Base-by-base conservation (phyloP, 2,329 filamentous ascomycete species). In the Colletotrichum sp. region DNA sequence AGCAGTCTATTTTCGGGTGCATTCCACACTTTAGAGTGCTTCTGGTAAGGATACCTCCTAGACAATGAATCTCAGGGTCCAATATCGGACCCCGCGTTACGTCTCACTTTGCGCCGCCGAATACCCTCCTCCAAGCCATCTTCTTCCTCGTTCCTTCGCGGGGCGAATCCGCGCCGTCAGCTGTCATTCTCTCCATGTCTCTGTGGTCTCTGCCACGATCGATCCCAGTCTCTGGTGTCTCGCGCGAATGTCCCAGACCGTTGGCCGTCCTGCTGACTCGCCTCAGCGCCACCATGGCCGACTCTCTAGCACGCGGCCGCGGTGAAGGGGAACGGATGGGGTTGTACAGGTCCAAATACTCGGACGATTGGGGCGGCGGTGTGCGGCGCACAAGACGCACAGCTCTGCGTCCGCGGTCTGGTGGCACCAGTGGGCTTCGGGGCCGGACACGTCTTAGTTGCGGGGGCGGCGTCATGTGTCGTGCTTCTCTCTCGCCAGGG, bases 331-430 rank as follows among this genome's bases (percentile, higher is more conserved):
- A 78, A 13, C 76, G 64, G 13, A 78, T 78, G 16, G 82, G 81
- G 12, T 78, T 79, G 72, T 84, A 85, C 13, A 80, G 79, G 4
- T 86, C 84, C 24, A 85, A 72, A 62, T 82, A 85, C 75, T 85
- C 84, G 8, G 82, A 84, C 10, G 83, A 83, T 21, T 80, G 80
- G 6, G 77, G 77, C 9, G 78, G 75, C 1, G 77, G 71, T 16
- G 76, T 73, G 15, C 65, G 24, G 13, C 57, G 55, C 34, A 72
- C n/a, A 52, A 52, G 44, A 24, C 44, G 44, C 44, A 52, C 44
- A 52, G n/a, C n/a, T 52, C 44, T 52, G 44, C 44, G 44, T 52
- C 44, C 44, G 44, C 6, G 12, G n/a, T 21, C 44, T 49, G 18
- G n/a, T 28, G 65, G 49, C 12, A 30, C 49, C 34, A 76, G 18